These are phyloP conservation scores for Plantago rigida DNA, from an alignment of 305 asterid species.

Conservation along the genomic window DNA sequence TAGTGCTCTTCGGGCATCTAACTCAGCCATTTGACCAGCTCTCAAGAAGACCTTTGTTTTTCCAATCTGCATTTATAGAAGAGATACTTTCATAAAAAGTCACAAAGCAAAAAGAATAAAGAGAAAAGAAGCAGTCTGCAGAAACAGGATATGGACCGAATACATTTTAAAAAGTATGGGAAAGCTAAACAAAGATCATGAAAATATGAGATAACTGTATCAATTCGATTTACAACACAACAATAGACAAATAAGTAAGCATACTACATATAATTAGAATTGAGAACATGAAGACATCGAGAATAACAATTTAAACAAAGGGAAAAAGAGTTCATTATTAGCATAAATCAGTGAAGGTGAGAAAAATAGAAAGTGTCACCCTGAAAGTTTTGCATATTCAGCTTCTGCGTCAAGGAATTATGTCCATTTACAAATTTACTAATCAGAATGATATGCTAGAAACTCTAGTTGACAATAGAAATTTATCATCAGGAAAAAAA, in stretches of 20 bases:
- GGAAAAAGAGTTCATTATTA: not conserved
- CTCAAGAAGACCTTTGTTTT: constrained; percentile 77
- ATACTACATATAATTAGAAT: not conserved
- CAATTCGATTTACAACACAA: no score
- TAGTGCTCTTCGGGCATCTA: constrained; percentile 77
- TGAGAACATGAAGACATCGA: not conserved
- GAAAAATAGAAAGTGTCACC: not conserved
- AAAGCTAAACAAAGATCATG: not conserved
- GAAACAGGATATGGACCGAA: constrained; percentile 5
- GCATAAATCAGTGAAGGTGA: not conserved
- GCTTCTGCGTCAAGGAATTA: constrained; percentile 1
- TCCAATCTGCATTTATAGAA: constrained; percentile 56
- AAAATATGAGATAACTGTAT: constrained; percentile 1
- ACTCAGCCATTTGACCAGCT: constrained; percentile 97
- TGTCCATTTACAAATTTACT: constrained; percentile 7
- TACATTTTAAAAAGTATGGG: no score
- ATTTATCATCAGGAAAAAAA: constrained; percentile 17
- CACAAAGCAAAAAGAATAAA: constrained; percentile 2
- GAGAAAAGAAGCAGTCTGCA: constrained; percentile 14
- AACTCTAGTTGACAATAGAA: constrained; percentile 8
- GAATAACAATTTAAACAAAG: not conserved
- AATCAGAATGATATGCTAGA: constrained; percentile 18
- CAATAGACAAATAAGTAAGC: not conserved
- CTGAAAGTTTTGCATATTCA: not conserved
- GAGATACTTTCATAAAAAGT: constrained; percentile 5